Evolutionary conservation across 2,329 filamentous ascomycete genomes (phyloP).

Genomic region (Teratosphaeriaceae sp.): DNA sequence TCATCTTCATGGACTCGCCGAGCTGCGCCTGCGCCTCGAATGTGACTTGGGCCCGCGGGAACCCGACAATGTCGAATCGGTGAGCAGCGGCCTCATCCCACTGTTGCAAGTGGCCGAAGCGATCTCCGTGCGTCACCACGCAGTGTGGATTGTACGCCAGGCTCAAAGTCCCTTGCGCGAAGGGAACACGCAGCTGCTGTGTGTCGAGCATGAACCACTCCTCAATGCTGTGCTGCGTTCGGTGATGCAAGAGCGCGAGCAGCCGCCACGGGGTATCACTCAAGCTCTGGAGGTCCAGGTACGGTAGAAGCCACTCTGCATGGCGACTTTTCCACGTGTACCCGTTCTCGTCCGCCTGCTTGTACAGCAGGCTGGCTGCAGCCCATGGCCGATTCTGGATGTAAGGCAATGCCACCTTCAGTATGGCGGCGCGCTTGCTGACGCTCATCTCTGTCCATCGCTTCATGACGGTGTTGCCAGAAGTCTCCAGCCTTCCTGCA

Average conservation of each 20-base stretch:
- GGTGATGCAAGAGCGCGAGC: constrained; percentile 7
- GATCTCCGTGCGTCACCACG: constrained; percentile 9
- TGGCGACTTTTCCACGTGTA: neutral
- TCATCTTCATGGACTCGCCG: neutral
- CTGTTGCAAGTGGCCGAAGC: constrained; percentile 8
- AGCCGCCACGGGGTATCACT: constrained; percentile 7
- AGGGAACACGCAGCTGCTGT: constrained; percentile 1
- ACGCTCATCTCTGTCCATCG: constrained; percentile 6
- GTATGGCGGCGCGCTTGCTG: constrained; percentile 4
- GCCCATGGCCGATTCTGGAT: neutral
- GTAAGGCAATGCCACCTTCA: constrained; percentile 7
- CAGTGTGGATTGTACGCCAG: constrained; percentile 10
- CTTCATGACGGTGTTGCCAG: constrained; percentile 7
- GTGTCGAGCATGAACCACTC: constrained; percentile 11
- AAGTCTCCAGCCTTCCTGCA: neutral
- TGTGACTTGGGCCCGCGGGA: neutral
- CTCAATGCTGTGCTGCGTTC: constrained; percentile 2
- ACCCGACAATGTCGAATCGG: neutral
- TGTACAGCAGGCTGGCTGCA: neutral
- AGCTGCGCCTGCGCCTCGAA: neutral
- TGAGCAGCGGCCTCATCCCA: constrained; percentile 10
- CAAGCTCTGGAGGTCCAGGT: constrained; percentile 10
- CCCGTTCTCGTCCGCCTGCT: neutral
- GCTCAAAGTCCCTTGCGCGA: neutral
- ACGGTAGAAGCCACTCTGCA: constrained; percentile 4